phyloP scores from a whole-genome alignment of 352 stramenopile species.

The Phytophthora pisi region DNA sequence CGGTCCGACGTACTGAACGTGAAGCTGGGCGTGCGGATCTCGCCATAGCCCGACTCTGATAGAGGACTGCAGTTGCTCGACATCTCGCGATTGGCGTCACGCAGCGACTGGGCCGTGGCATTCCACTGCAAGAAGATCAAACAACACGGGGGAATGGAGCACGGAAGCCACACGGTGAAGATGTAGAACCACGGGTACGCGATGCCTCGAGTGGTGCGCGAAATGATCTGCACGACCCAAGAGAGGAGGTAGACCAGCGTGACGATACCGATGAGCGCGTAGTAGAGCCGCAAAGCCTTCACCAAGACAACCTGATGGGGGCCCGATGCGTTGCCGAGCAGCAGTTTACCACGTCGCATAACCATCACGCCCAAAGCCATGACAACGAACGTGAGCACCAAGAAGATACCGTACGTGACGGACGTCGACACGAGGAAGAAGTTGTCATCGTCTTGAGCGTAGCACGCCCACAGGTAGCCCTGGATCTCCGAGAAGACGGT shows the following conservation, averaged over 20 bases:
- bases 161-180: slow-evolving; percentile 87
- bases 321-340: slow-evolving; percentile 73
- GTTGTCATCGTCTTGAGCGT: slow-evolving; percentile 66
- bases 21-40: slow-evolving; percentile 83
- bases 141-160: slow-evolving; percentile 84
- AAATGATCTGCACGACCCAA: slow-evolving; percentile 85
- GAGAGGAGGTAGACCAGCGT: slow-evolving; percentile 86
- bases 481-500: slow-evolving; percentile 89
- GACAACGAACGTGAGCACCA: slow-evolving; percentile 76
- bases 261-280: slow-evolving; percentile 85
- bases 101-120: slow-evolving; percentile 80
- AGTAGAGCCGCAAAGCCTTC: slow-evolving; percentile 87
- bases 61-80: slow-evolving; percentile 55
- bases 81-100: slow-evolving; percentile 54
- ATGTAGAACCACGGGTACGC: slow-evolving; percentile 91
- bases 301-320: slow-evolving; percentile 81
- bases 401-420: slow-evolving; percentile 79
- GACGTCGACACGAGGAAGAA: slow-evolving; percentile 86
- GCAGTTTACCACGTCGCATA: slow-evolving; percentile 79
- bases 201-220: slow-evolving; percentile 57
- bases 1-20: slow-evolving; percentile 71
- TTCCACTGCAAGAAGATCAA: slow-evolving; percentile 91
- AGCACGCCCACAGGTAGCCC: slow-evolving; percentile 84
- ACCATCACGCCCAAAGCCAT: slow-evolving; percentile 88
- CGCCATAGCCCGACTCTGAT: slow-evolving; percentile 67